Percentiles rank a stretch among this genome's conserved stretches.
Evolutionary conservation across 306 rosid genomes (phyloP).

Genomic region (Elaeagnus macrophylla): DNA sequence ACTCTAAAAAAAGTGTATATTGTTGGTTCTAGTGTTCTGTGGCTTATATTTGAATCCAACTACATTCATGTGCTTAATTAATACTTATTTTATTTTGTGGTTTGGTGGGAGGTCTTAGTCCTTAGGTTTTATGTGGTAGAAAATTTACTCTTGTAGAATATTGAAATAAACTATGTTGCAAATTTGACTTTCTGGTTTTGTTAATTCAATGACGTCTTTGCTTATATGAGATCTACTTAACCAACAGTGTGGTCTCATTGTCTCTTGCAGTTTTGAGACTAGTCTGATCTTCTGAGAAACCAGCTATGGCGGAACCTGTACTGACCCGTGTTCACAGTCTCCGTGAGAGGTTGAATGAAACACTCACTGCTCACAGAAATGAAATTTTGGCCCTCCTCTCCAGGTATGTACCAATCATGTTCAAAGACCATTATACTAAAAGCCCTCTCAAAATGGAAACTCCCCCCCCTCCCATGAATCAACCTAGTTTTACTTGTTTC

Average conservation of each 20-base stretch:
- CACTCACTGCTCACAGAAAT: slow-evolving; percentile 62
- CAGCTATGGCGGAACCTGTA: slow-evolving; percentile 51
- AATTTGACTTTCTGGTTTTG: slow-evolving; percentile 22
- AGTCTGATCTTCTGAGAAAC: slow-evolving; percentile 11
- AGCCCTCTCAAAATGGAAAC: neutral
- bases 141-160: slow-evolving; percentile 14
- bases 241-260: neutral
- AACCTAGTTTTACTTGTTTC: neutral
- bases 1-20: slow-evolving; percentile 11
- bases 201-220: neutral
- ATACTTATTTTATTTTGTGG: slow-evolving; percentile 22
- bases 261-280: slow-evolving; percentile 24
- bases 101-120: slow-evolving; percentile 20
- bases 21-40: neutral
- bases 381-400: slow-evolving; percentile 78
- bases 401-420: slow-evolving; percentile 30
- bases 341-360: slow-evolving; percentile 83
- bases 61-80: neutral
- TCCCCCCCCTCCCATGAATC: neutral
- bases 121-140: slow-evolving; percentile 14
- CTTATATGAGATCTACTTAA: slow-evolving; percentile 23
- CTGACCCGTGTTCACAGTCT: slow-evolving; percentile 76
- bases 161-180: slow-evolving; percentile 4
- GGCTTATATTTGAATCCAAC: neutral
- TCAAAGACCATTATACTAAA: neutral